These are phyloP conservation scores for Discostella pseudostelligera DNA, from an alignment of 108 stramenopile species.

Conservation along the genomic window DNA sequence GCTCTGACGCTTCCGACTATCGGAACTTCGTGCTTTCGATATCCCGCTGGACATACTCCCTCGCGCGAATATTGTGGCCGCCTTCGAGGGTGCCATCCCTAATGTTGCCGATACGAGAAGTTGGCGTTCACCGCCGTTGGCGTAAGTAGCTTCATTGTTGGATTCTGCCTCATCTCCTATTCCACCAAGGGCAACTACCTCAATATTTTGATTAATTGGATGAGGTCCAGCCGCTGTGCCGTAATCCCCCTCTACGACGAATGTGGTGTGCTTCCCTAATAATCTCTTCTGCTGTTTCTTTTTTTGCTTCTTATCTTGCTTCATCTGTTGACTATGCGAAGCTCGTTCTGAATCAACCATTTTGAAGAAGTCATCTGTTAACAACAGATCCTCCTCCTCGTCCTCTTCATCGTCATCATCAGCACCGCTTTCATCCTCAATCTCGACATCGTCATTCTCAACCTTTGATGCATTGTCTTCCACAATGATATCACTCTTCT, in stretches of 20 bases:
- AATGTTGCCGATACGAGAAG: constrained; percentile 31
- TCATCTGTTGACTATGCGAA: constrained; percentile 14
- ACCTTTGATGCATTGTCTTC: background rate
- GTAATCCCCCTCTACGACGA: constrained; percentile 31
- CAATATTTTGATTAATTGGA: constrained; percentile 25
- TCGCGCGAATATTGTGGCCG: constrained; percentile 29
- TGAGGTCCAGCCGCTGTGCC: constrained; percentile 11
- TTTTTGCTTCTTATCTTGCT: constrained; percentile 30
- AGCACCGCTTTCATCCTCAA: constrained; percentile 6
- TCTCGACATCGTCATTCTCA: background rate
- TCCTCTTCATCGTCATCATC: background rate
- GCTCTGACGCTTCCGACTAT: constrained; percentile 28
- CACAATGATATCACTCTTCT: constrained; percentile 10
- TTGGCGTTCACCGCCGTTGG: constrained; percentile 5
- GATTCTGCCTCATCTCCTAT: background rate
- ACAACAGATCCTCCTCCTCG: constrained; percentile 10
- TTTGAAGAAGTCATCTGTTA: constrained; percentile 44
- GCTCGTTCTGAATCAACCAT: constrained; percentile 43
- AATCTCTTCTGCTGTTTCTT: constrained; percentile 23
- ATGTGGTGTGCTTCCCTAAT: constrained; percentile 39
- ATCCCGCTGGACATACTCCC: constrained; percentile 26
- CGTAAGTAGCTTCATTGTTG: constrained; percentile 5
- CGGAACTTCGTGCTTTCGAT: constrained; percentile 23
- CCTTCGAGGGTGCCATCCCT: constrained; percentile 26
- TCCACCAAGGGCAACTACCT: constrained; percentile 33